A percentile compares a stretch with the other conserved stretches of the same genome.
Evolutionary conservation across 768 basidiomycete species (phyloP).

Genomic region (Suillus variegatus): DNA sequence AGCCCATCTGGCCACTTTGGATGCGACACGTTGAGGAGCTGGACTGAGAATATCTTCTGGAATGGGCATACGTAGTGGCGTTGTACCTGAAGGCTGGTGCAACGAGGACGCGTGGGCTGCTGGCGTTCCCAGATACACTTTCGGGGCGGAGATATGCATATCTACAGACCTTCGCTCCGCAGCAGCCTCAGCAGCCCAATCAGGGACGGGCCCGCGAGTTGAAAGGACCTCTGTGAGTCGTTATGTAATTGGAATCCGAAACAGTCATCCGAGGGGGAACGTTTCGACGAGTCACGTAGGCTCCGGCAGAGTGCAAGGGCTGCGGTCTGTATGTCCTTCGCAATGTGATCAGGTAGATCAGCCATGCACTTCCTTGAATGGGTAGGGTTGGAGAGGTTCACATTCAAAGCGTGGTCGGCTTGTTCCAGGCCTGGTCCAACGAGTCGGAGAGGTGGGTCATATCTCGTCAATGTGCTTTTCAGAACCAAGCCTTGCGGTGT

Average conservation of each 20-base stretch:
- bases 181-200: slow-evolving; percentile 1
- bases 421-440: not conserved
- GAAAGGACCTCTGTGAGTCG: not conserved
- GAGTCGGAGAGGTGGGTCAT: not conserved
- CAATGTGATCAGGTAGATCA: not conserved
- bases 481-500: not conserved
- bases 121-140: not conserved
- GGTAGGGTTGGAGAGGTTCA: not conserved
- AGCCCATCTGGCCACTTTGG: slow-evolving; percentile 1
- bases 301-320: not conserved
- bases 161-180: not conserved
- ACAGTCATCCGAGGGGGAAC: not conserved
- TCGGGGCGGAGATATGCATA: not conserved
- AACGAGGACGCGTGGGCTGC: not conserved
- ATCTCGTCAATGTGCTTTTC: not conserved
- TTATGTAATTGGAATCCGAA: not conserved
- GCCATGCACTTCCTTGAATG: not conserved
- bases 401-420: not conserved
- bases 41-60: not conserved
- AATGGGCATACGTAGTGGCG: not conserved
- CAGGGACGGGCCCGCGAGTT: not conserved
- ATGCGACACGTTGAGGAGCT: not conserved
- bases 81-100: not conserved
- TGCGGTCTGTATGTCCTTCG: not conserved
- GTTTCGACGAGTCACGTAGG: not conserved